Conservation (phyloP, 768 basidiomycete species). For the Russula brevipes region DNA sequence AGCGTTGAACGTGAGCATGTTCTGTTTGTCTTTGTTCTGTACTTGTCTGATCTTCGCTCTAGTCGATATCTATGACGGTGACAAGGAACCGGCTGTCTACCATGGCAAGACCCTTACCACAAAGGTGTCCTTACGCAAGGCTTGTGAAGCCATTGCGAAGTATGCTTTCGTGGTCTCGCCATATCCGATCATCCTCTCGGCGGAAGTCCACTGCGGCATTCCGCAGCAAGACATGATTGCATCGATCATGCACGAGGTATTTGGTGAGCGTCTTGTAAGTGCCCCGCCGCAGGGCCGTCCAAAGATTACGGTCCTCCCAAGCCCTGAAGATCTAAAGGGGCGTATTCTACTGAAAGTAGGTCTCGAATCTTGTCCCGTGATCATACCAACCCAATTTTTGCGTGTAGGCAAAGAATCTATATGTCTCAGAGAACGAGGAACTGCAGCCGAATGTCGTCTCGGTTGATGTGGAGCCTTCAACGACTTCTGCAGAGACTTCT, state of each 20-base stretch:
- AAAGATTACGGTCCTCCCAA: slow-evolving; percentile 59
- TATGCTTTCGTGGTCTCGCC: slow-evolving; percentile 90
- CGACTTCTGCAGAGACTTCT: slow-evolving; percentile 35
- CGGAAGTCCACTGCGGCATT: slow-evolving; percentile 82
- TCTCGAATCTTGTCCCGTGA: slow-evolving; percentile 1
- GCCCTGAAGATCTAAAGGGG: slow-evolving; percentile 75
- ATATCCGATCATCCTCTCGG: slow-evolving; percentile 89
- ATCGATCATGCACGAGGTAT: slow-evolving; percentile 60
- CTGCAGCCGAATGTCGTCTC: slow-evolving; percentile 33
- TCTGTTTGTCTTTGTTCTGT: neutral
- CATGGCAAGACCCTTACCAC: slow-evolving; percentile 88
- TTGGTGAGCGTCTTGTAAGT: slow-evolving; percentile 50
- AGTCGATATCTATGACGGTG: slow-evolving; percentile 95
- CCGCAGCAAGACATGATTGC: slow-evolving; percentile 78
- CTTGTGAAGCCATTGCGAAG: slow-evolving; percentile 77
- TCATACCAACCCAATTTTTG: neutral
- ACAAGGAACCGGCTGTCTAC: slow-evolving; percentile 75
- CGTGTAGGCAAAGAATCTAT: slow-evolving; percentile 70
- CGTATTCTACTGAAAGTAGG: slow-evolving; percentile 79
- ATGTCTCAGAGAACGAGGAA: slow-evolving; percentile 41
- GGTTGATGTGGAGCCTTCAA: slow-evolving; percentile 41
- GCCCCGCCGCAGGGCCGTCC: slow-evolving; percentile 44
- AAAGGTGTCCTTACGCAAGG: slow-evolving; percentile 73
- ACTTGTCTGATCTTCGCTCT: slow-evolving; percentile 4
- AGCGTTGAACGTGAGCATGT: slow-evolving; percentile 77